Evolutionary conservation across 805 yeast genomes (phyloP).

Genomic region (Kregervanrija fluxuum): DNA sequence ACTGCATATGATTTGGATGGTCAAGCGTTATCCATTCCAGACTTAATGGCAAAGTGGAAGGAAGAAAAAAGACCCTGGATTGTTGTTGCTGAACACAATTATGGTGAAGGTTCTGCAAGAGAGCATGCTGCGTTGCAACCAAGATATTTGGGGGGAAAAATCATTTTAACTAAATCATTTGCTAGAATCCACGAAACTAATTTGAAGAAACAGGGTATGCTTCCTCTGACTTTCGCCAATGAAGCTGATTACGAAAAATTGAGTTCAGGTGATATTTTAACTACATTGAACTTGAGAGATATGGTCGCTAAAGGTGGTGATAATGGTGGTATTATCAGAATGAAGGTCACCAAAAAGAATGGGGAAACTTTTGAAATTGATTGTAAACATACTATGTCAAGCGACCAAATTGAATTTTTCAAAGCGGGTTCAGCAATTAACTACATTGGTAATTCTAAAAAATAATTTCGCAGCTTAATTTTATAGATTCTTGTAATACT

Average conservation of each 20-base stretch:
- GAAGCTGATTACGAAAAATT: conserved; percentile 84
- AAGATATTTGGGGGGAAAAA: conserved; percentile 84
- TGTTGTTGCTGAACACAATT: conserved; percentile 95
- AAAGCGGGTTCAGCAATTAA: conserved; percentile 97
- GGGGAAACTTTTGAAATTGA: conserved; percentile 66
- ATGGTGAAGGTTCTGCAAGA: conserved; percentile 99
- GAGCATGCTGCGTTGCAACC: conserved; percentile 98
- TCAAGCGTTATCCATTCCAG: conserved; percentile 76
- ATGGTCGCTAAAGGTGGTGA: conserved; percentile 76
- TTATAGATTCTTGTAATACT: neutral
- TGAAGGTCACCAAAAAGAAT: conserved; percentile 66
- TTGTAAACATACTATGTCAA: conserved; percentile 93
- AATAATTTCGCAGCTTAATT: conserved; percentile 2
- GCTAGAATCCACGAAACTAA: conserved; percentile 98
- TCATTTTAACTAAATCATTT: conserved; percentile 86
- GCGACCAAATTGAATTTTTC: conserved; percentile 92
- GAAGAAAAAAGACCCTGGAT: conserved; percentile 79
- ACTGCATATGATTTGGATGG: conserved; percentile 84
- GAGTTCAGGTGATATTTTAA: conserved; percentile 67
- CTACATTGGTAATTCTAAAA: conserved; percentile 44
- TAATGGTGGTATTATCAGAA: conserved; percentile 73
- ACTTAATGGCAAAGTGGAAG: conserved; percentile 94
- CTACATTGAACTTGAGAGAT: conserved; percentile 67
- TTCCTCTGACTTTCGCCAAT: conserved; percentile 87
- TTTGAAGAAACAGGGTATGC: conserved; percentile 95